Evolutionary conservation across 2,329 filamentous ascomycete genomes (phyloP).

Genomic region (Penicillium aurantiogriseum): DNA sequence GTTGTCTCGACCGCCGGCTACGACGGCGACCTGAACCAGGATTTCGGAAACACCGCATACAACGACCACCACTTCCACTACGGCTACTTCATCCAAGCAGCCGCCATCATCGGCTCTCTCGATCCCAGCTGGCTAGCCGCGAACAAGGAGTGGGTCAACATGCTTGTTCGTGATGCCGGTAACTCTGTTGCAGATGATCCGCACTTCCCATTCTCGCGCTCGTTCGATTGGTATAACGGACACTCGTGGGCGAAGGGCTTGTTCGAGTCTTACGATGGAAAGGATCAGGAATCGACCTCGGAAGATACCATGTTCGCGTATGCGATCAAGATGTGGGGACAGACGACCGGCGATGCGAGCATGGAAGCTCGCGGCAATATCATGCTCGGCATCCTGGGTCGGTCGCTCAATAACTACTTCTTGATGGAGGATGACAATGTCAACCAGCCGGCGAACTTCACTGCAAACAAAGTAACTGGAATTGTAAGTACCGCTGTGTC

Average conservation of each 20-base stretch:
- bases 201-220: constrained; percentile 76
- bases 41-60: constrained; percentile 88
- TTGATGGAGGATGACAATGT: constrained; percentile 70
- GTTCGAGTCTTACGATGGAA: constrained; percentile 54
- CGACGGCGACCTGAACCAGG: constrained; percentile 63
- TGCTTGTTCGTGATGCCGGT: constrained; percentile 76
- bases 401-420: constrained; percentile 77
- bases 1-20: constrained; percentile 76
- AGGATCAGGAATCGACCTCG: constrained; percentile 72
- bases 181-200: constrained; percentile 71
- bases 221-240: constrained; percentile 92
- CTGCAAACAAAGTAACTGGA: constrained; percentile 69
- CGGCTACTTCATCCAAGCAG: constrained; percentile 85
- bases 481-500: constrained; percentile 44
- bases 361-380: constrained; percentile 82
- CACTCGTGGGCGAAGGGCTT: constrained; percentile 81
- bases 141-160: constrained; percentile 79
- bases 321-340: constrained; percentile 92
- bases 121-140: constrained; percentile 70
- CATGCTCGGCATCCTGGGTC: constrained; percentile 75
- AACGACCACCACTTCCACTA: constrained; percentile 64
- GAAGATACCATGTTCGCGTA: constrained; percentile 88
- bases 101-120: constrained; percentile 76
- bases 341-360: constrained; percentile 68
- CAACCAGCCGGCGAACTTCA: constrained; percentile 72